These are phyloP conservation scores for Chlamydomonas schloesseri DNA, from an alignment of 139 green algal species.

Conservation along the genomic window DNA sequence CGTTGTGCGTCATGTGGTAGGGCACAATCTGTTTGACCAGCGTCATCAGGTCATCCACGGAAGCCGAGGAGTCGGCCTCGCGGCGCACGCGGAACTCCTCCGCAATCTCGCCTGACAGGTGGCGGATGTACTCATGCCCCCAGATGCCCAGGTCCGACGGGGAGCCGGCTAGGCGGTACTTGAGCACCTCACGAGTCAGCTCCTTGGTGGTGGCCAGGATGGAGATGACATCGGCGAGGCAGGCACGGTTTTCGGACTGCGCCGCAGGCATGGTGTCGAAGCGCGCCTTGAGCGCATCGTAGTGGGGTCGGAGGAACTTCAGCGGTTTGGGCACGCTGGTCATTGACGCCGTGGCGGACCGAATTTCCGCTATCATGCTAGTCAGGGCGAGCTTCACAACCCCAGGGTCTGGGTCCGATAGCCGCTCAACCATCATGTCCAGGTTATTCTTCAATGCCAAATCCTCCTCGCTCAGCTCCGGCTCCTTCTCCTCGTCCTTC, in stretches of 20 bases:
- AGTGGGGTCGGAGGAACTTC: constrained; percentile 96
- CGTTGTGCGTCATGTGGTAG: constrained; percentile 98
- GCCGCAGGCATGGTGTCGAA: constrained; percentile 69
- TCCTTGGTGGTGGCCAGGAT: constrained; percentile 94
- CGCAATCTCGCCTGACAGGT: constrained; percentile 93
- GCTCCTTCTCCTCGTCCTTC: constrained; percentile 66
- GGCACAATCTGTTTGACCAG: constrained; percentile 96
- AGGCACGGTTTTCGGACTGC: constrained; percentile 50
- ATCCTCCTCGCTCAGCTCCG: constrained; percentile 94
- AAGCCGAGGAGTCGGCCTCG: not conserved
- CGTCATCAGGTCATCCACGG: constrained; percentile 83
- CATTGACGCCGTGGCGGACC: constrained; percentile 94
- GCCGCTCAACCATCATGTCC: constrained; percentile 90
- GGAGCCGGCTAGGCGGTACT: constrained; percentile 79
- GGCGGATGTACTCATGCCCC: constrained; percentile 98
- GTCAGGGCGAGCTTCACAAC: constrained; percentile 82
- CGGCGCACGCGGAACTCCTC: constrained; percentile 78
- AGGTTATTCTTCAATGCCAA: constrained; percentile 90
- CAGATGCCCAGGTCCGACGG: constrained; percentile 69
- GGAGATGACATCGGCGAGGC: constrained; percentile 95
- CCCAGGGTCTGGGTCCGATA: constrained; percentile 62
- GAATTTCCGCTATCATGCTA: constrained; percentile 82
- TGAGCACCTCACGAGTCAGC: constrained; percentile 84
- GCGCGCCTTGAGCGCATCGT: constrained; percentile 77
- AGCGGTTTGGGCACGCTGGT: constrained; percentile 98